Percentiles rank a stretch among this genome's conserved stretches.
phyloP scores from a whole-genome alignment of 768 basidiomycete genomes.

The Leccinum fibrillosum region DNA sequence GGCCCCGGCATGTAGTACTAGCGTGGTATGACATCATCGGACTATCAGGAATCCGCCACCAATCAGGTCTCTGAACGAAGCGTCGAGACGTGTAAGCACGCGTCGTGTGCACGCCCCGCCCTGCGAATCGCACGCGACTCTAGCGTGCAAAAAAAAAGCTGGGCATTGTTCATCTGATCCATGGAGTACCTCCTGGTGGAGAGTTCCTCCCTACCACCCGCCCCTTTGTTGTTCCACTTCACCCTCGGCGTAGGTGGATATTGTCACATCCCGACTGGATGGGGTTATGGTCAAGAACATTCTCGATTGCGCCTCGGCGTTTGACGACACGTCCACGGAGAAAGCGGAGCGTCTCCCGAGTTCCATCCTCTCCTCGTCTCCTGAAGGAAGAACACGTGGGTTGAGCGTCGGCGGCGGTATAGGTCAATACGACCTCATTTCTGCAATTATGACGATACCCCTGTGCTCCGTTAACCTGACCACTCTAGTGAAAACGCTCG shows the following conservation, averaged over 20 bases:
- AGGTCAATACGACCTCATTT: neutral
- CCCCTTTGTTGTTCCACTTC: neutral
- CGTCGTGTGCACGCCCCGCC: neutral
- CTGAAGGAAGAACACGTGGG: slow-evolving; percentile 1
- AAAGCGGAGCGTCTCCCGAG: slow-evolving; percentile 7
- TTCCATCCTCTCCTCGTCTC: neutral
- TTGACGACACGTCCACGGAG: neutral
- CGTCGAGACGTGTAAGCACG: neutral
- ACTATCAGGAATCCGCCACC: no score
- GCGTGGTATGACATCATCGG: no score
- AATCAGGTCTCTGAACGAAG: neutral
- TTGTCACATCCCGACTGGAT: neutral
- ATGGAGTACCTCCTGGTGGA: no score
- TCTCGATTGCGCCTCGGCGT: no score
- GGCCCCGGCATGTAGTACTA: no score
- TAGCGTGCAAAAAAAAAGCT: neutral
- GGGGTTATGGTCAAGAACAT: no score
- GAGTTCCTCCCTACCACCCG: neutral
- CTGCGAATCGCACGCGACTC: slow-evolving; percentile 14
- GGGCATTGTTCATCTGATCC: no score
- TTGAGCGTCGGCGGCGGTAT: slow-evolving; percentile 8
- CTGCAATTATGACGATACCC: neutral
- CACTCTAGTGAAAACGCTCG: no score
- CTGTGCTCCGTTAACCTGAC: no score
- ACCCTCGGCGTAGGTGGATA: neutral